phyloP scores from a whole-genome alignment of 2,329 filamentous ascomycete genomes.

The Colletotrichum horii region DNA sequence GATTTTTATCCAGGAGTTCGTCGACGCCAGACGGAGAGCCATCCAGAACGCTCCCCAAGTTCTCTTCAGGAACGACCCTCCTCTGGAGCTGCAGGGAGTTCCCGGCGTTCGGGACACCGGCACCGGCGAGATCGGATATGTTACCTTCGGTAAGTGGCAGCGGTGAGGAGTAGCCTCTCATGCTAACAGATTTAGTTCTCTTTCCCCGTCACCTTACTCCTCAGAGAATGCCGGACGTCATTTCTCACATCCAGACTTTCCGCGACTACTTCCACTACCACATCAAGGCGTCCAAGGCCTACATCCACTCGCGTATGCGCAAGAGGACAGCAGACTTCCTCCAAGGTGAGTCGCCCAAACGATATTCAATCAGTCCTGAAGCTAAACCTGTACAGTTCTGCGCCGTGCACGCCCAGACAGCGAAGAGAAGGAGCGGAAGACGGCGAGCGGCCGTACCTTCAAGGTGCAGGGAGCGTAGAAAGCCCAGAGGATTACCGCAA shows the following conservation, averaged over 20 bases:
- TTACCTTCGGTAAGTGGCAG: conserved; percentile 82
- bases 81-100: conserved; percentile 86
- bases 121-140: conserved; percentile 91
- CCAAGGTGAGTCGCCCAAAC: conserved; percentile 70
- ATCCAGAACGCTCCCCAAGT: conserved; percentile 99
- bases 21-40: conserved; percentile 90
- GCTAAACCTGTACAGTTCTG: conserved; percentile 66
- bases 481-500: neutral
- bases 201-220: conserved; percentile 94
- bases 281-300: conserved; percentile 99
- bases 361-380: neutral
- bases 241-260: conserved; percentile 99
- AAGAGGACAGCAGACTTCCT: conserved; percentile 97
- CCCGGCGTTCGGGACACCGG: conserved; percentile 79
- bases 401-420: conserved; percentile 93
- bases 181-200: conserved; percentile 65
- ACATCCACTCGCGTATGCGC: conserved; percentile 98
- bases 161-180: neutral
- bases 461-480: conserved; percentile 49
- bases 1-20: conserved; percentile 98
- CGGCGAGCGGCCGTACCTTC: conserved; percentile 94
- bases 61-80: conserved; percentile 92
- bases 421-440: conserved; percentile 98
- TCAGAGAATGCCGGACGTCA: conserved; percentile 91
- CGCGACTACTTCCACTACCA: conserved; percentile 99